These are phyloP conservation scores for Backusella psychrophila DNA, from an alignment of 192 early-diverging fungal genomes.

Conservation along the genomic window DNA sequence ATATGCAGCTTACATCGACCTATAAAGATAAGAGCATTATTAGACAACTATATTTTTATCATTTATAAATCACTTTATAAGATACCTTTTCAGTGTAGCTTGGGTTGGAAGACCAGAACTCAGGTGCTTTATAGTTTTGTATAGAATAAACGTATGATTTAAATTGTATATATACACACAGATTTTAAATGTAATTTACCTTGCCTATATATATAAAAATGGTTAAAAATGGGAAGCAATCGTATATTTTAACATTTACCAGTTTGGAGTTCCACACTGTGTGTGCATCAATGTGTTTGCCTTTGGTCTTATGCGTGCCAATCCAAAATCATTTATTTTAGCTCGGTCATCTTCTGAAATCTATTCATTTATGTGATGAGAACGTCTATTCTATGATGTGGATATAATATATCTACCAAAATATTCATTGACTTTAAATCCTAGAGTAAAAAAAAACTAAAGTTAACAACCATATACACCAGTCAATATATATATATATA, in stretches of 20 bases:
- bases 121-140: conserved; percentile 51
- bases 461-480: too few relatives aligned
- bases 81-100: conserved; percentile 72
- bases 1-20: conserved; percentile 11
- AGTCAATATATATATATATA: too few relatives aligned
- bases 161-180: too few relatives aligned
- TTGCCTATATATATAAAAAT: conserved; percentile 32
- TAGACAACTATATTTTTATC: background rate
- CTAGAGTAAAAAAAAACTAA: conserved; percentile 13
- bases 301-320: conserved; percentile 69
- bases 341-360: conserved; percentile 60
- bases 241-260: conserved; percentile 29
- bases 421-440: conserved; percentile 82
- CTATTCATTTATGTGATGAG: conserved; percentile 15
- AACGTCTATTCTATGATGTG: too few relatives aligned
- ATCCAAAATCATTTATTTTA: conserved; percentile 82
- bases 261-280: conserved; percentile 77
- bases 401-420: conserved; percentile 33
- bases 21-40: background rate
- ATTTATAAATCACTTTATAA: background rate
- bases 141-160: background rate
- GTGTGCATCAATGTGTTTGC: conserved; percentile 71
- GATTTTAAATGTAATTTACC: conserved; percentile 19
- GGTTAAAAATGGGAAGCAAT: too few relatives aligned
- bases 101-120: conserved; percentile 69